Percentiles rank a stretch among this genome's conserved stretches.
Evolutionary conservation across 306 rosid species (phyloP).

Genomic region (Amphicarpaea edgeworthii): DNA sequence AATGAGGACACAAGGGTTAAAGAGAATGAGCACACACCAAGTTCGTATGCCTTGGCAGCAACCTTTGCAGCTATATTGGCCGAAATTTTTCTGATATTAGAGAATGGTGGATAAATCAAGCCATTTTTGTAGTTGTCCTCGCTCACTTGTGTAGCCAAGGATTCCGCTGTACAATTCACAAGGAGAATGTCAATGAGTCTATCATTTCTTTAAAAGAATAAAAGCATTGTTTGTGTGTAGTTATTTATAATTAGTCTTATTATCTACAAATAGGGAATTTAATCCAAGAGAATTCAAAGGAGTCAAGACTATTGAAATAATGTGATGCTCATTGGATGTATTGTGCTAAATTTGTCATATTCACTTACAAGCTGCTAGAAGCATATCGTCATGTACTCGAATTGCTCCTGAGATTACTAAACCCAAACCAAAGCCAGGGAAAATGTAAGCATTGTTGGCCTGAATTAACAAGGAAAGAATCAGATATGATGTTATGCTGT

Average conservation of each 20-base stretch:
- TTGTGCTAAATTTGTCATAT: background rate
- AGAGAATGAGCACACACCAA: slow-evolving; percentile 58
- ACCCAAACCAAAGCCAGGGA: slow-evolving; percentile 93
- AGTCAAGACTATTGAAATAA: background rate
- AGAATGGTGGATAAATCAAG: slow-evolving; percentile 76
- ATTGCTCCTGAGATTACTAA: slow-evolving; percentile 89
- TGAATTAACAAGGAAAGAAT: slow-evolving; percentile 49
- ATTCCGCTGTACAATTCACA: slow-evolving; percentile 63
- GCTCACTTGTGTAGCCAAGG: slow-evolving; percentile 76
- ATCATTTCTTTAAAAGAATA: slow-evolving; percentile 1
- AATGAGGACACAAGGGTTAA: slow-evolving; percentile 13
- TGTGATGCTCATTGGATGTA: slow-evolving; percentile 11
- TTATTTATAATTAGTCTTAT: background rate
- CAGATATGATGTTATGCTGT: slow-evolving; percentile 16
- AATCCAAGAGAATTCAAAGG: background rate
- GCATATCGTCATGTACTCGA: slow-evolving; percentile 92
- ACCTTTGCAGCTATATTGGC: slow-evolving; percentile 86
- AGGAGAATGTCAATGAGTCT: slow-evolving; percentile 19
- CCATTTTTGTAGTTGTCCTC: slow-evolving; percentile 68
- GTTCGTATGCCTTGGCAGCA: slow-evolving; percentile 91
- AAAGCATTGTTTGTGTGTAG: slow-evolving; percentile 22
- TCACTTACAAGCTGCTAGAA: slow-evolving; percentile 91
- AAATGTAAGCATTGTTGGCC: slow-evolving; percentile 95
- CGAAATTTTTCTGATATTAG: slow-evolving; percentile 83
- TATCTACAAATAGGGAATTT: background rate